Percentiles rank a stretch among this genome's conserved stretches.
Evolutionary conservation across 306 rosid species (phyloP).

Genomic region (Leucaena leucocephala): DNA sequence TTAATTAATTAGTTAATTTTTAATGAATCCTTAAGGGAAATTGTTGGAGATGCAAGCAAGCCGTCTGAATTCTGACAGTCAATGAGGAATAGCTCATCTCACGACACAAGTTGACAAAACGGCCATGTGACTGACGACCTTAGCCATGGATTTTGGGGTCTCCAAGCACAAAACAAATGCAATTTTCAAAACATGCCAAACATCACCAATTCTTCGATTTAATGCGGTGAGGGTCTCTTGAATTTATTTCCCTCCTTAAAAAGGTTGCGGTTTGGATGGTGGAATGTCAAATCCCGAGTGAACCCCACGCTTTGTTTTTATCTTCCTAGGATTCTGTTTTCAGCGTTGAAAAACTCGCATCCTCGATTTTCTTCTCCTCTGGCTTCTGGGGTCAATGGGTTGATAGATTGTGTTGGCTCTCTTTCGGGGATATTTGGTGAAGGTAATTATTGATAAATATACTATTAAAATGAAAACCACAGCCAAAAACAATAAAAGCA

Average conservation of each 20-base stretch:
- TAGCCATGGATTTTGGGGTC: constrained; percentile 10
- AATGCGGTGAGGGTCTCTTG: constrained; percentile 34
- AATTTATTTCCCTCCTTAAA: constrained; percentile 29
- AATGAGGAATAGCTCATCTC: constrained; percentile 33
- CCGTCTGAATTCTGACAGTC: constrained; percentile 49
- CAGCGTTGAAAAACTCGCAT: constrained; percentile 28
- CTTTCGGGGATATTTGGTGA: constrained; percentile 22
- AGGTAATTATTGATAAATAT: constrained; percentile 13
- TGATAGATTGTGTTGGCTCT: constrained; percentile 19
- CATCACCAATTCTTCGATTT: constrained; percentile 20
- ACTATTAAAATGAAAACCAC: constrained; percentile 14
- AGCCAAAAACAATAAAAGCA: not conserved
- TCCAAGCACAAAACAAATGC: no score
- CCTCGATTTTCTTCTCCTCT: not conserved
- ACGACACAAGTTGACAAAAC: constrained; percentile 41
- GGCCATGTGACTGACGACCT: constrained; percentile 41
- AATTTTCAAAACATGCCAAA: constrained; percentile 24
- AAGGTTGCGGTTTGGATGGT: constrained; percentile 30
- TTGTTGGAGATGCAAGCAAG: not conserved
- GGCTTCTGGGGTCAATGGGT: not conserved
- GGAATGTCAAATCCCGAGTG: constrained; percentile 53
- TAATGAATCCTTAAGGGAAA: not conserved
- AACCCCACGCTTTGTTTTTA: not conserved
- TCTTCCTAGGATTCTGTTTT: constrained; percentile 65
- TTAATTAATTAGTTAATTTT: not conserved